A percentile compares a stretch with the other conserved stretches of the same genome.
These are phyloP conservation scores for Triangularia setosa DNA, from an alignment of 2,329 filamentous ascomycete genomes.

Conservation along the genomic window DNA sequence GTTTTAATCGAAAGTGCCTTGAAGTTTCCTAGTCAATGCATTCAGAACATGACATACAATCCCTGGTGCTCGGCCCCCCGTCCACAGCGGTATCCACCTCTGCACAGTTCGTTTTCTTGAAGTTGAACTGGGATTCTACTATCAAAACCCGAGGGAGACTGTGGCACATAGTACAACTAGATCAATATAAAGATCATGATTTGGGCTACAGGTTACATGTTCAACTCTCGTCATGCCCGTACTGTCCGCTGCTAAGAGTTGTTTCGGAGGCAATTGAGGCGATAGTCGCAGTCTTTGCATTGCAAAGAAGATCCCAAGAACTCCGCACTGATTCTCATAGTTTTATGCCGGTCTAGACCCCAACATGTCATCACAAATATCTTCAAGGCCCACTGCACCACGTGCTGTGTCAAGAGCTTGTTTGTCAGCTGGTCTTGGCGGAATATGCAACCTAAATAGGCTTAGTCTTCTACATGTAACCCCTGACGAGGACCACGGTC, in stretches of 20 bases:
- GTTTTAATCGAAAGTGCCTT: not conserved
- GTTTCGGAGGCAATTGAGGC: not conserved
- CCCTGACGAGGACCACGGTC: not conserved
- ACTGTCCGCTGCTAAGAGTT: not conserved
- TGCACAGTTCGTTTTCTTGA: too few species aligned
- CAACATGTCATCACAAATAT: not conserved
- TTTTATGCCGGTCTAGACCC: not conserved
- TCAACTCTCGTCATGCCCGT: too few species aligned
- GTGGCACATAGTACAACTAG: too few species aligned
- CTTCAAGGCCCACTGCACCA: not conserved
- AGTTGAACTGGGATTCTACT: too few species aligned
- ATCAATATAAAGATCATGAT: too few species aligned
- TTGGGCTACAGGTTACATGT: too few species aligned
- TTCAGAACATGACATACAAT: not conserved
- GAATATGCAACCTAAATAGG: not conserved
- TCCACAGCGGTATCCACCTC: too few species aligned
- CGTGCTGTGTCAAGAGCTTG: not conserved
- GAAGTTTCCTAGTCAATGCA: not conserved
- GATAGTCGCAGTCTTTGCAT: not conserved
- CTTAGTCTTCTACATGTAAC: not conserved
- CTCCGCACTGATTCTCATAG: too few species aligned
- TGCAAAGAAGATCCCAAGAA: too few species aligned
- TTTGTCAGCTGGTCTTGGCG: not conserved
- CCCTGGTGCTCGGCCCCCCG: not conserved
- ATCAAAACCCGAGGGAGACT: too few species aligned